These are phyloP conservation scores for Hyaloscypha bicolor DNA, from an alignment of 495 filamentous ascomycete genomes.

Conservation along the genomic window DNA sequence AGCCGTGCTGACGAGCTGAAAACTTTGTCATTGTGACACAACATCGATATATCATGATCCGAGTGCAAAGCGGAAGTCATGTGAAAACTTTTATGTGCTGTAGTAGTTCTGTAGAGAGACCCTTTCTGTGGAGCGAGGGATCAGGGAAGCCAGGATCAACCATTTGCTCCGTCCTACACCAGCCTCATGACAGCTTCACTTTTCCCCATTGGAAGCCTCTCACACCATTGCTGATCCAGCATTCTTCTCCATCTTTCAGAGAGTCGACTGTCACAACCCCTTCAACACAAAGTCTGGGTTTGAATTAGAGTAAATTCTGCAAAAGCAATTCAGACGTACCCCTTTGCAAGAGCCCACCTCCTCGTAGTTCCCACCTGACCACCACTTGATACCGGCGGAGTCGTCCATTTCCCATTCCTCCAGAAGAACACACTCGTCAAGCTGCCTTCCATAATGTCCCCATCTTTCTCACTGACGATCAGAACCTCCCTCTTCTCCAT, in stretches of 20 bases:
- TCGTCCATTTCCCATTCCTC: slow-evolving; percentile 67
- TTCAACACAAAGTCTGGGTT: slow-evolving; percentile 56
- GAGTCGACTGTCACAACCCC: slow-evolving; percentile 53
- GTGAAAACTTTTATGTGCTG: neutral
- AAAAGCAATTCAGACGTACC: slow-evolving; percentile 22
- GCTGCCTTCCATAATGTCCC: slow-evolving; percentile 84
- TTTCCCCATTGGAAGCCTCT: slow-evolving; percentile 66
- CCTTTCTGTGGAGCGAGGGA: too few species aligned
- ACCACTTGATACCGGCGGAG: slow-evolving; percentile 63
- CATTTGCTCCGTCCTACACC: neutral
- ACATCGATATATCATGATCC: neutral
- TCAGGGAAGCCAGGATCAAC: neutral
- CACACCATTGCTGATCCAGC: slow-evolving; percentile 87
- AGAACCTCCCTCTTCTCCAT: slow-evolving; percentile 69
- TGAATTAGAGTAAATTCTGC: neutral
- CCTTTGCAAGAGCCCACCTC: slow-evolving; percentile 72
- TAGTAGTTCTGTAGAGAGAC: too few species aligned
- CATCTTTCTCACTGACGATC: slow-evolving; percentile 60
- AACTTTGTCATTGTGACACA: neutral
- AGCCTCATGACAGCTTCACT: neutral
- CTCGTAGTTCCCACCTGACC: slow-evolving; percentile 83
- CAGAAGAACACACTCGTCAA: slow-evolving; percentile 81
- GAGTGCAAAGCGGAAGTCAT: neutral
- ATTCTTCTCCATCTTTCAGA: slow-evolving; percentile 70
- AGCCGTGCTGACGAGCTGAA: neutral